Evolutionary conservation across 805 yeast species (phyloP), one percentile per base, ranked within the genome.

Genomic region (Metschnikowia peoriensis): DNA sequence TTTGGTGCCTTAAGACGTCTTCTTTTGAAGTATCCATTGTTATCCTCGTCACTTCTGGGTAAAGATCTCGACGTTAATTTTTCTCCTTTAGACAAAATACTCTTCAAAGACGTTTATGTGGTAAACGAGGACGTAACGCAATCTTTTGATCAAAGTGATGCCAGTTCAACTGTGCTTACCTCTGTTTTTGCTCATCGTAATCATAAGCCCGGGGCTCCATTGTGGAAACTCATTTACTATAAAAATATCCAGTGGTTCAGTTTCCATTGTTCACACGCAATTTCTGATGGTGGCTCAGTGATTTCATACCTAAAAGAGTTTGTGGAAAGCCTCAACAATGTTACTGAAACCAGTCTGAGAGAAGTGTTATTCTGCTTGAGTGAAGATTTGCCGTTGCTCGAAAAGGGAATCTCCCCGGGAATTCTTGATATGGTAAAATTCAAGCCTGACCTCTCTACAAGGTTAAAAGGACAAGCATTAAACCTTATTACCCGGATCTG

Each of bases 271-370:
- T 44, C 52, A 6, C 52, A 44, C 14, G 39, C 42, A 2, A 38
- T 44, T 27, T 44, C 52, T 27, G 52, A 49, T 22, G 52, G 52
- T 4, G 52, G 52, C 14, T 49, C 52, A 6, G 44, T 49, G 37
- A 44, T 49, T 34, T 42, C 45, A 9, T 49, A 49, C 28, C 16
- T 49, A 22, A 49, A 49, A 28, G 52, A 49, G 15, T 37, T 49
- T 22, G 52, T 49, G 38, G 52, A 49, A 42, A 16, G 6, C 7
- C 46, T 49, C 22, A 49, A 49, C 17, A 48, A 40, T 28, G 37
- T 41, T 12, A 29, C 32, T 6, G 28, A 41, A 6, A 14, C 38
- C 28, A n/a, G 41, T 11, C 12, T 28, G 27, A 12, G 28, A 7
- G 49, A 40, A 17, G 22, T 43, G 8, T 46, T 49, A 22, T 49